Base-by-base conservation (phyloP, 768 basidiomycete species). In the Psilocybe azurescens region DNA sequence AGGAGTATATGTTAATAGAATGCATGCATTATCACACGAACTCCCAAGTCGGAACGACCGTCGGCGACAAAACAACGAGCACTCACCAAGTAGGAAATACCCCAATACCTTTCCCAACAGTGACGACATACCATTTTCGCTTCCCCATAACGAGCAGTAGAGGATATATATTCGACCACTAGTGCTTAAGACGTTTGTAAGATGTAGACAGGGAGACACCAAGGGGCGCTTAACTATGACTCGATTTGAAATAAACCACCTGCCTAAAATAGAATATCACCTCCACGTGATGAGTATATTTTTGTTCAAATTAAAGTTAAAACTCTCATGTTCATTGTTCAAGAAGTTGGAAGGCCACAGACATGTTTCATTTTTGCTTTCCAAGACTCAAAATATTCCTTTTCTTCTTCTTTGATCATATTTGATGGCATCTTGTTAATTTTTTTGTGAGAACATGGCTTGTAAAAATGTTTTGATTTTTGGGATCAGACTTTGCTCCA, bases 41-140 rank as follows among this genome's bases (percentile, higher is more conserved):
- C 24, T 24, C 24, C 24, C 24, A 24, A 24, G 24, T 24, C 24
- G 24, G 24, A 24, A 24, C 24, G 24, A 24, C 2, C 24, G 24
- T 24, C 24, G 24, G 24, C 2, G 24, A 24, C 24, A 24, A 24
- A 24, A 24, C n/a, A 53, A 29, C 14, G 5, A 20, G 36, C 28
- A 68, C 72, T 64, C 55, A 79, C 81, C 81, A 81, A 20, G 70
- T 75, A 3, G 68, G 56, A 55, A 77, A 82, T 24, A 83, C 74
- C 3, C 81, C 81, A 60, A 79, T 68, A 3, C 68, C 65, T 53
- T 60, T 72, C 16, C 81, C 81, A 20, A 73, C 73, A 2, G 70
- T 77, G 7, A 83, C 79, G 8, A 80, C 76, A 47, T 81, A 82
- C 75, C 77, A 81, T 57, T 78, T 79, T 50, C 71, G 71, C 60